Conservation (phyloP, 176 grass and related monocot species). For the Rhynchospora pubera region DNA sequence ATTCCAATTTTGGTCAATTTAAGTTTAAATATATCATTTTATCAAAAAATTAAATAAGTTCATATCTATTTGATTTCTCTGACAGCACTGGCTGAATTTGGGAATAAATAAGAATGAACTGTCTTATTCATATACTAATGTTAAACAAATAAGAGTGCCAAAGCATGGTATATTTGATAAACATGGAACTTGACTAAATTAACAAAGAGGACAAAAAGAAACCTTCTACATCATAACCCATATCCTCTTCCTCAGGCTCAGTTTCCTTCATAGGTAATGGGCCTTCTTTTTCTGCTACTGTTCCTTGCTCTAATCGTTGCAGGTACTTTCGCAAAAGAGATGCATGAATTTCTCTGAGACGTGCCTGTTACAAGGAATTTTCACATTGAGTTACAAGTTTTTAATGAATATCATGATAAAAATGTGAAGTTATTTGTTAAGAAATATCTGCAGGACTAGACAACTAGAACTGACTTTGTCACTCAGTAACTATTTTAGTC, state of each 20-base stretch:
- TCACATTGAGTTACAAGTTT: not conserved
- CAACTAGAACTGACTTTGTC: not conserved
- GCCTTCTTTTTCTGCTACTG: slow-evolving; percentile 25
- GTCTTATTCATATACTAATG: not conserved
- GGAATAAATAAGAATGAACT: not conserved
- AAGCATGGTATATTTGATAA: not conserved
- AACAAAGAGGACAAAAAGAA: slow-evolving; percentile 29
- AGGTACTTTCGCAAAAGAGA: slow-evolving; percentile 88
- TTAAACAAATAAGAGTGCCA: not conserved
- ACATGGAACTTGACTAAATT: not conserved
- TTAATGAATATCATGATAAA: not conserved
- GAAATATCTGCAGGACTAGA: not conserved
- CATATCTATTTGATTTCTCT: not conserved
- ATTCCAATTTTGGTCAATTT: not conserved
- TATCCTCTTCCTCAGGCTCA: slow-evolving; percentile 31
- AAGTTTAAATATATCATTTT: not conserved
- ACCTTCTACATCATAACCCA: slow-evolving; percentile 52
- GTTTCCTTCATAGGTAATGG: slow-evolving; percentile 40
- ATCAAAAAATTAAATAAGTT: not conserved
- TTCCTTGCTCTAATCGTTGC: slow-evolving; percentile 63
- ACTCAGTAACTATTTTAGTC: not conserved
- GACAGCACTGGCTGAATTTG: not conserved
- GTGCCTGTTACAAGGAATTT: slow-evolving; percentile 40
- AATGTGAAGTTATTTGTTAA: not conserved
- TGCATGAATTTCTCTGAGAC: slow-evolving; percentile 84